Percentiles rank a stretch among this genome's conserved stretches.
phyloP scores from a whole-genome alignment of 768 basidiomycete species.

The Rubroboletus pulcherrimus region DNA sequence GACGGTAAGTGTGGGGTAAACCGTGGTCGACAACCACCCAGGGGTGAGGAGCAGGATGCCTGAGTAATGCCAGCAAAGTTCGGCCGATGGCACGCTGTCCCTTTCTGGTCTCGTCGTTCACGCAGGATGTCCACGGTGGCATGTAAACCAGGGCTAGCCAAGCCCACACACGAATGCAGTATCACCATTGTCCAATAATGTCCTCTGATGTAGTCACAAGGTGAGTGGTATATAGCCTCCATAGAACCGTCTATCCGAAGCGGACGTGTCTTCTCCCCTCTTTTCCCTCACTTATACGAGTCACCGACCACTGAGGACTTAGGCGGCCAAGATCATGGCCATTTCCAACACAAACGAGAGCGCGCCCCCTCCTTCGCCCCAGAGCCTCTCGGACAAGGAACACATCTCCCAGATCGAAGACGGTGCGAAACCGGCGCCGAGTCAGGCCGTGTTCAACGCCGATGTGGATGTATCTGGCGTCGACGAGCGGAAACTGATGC shows the following conservation, averaged over 20 bases:
- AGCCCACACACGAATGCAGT: background rate
- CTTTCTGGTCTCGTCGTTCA: background rate
- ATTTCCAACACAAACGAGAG: background rate
- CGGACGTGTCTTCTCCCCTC: no score
- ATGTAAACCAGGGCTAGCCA: background rate
- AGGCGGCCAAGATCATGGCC: background rate
- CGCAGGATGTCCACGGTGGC: background rate
- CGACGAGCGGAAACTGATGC: constrained; percentile 64
- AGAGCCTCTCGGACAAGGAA: constrained; percentile 7
- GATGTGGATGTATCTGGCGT: constrained; percentile 56
- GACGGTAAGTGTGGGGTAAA: background rate
- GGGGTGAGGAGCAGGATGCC: background rate
- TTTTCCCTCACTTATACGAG: background rate
- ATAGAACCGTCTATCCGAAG: no score
- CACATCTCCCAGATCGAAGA: background rate
- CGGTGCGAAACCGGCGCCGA: background rate
- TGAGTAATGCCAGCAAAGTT: no score
- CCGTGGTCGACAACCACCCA: background rate
- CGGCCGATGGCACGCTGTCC: background rate
- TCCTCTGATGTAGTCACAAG: background rate
- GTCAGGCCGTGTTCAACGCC: constrained; percentile 31
- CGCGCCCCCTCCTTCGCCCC: background rate
- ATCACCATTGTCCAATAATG: background rate
- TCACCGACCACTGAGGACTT: background rate
- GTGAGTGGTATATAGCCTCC: background rate